Percentiles rank a stretch among this genome's conserved stretches.
phyloP scores from a whole-genome alignment of 1,139 yeast genomes.

The Magnusiomyces suaveolens region DNA sequence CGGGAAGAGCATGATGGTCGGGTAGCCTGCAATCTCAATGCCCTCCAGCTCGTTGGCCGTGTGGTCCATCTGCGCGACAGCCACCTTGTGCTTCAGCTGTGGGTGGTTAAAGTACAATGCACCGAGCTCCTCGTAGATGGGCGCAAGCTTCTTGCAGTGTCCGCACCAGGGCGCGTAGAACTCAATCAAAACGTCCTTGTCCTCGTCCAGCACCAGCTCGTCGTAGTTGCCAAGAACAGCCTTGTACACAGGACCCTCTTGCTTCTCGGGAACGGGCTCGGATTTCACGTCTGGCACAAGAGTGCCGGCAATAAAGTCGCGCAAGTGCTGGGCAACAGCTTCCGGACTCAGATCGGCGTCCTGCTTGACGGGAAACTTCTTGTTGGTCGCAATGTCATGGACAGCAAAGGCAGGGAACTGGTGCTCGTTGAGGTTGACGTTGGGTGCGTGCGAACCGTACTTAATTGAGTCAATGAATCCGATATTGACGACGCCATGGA shows the following conservation, averaged over 20 bases:
- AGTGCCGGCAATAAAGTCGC: conserved; percentile 53
- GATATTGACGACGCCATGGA: conserved; percentile 75
- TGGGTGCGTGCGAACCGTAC: conserved; percentile 84
- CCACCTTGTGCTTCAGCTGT: conserved; percentile 40
- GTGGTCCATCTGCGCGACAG: conserved; percentile 82
- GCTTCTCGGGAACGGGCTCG: conserved; percentile 75
- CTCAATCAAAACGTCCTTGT: conserved; percentile 83
- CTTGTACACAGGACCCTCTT: conserved; percentile 61
- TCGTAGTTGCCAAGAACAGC: conserved; percentile 83
- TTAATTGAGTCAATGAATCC: conserved; percentile 77
- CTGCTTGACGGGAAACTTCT: conserved; percentile 65
- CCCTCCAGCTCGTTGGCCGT: conserved; percentile 80
- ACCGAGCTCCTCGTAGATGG: conserved; percentile 82
- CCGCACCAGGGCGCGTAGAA: conserved; percentile 99
- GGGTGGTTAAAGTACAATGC: conserved; percentile 45
- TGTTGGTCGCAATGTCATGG: conserved; percentile 58
- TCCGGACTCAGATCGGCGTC: conserved; percentile 36
- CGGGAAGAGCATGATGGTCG: conserved; percentile 85
- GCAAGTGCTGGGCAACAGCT: conserved; percentile 51
- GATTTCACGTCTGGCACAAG: conserved; percentile 70
- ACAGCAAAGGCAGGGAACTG: conserved; percentile 80
- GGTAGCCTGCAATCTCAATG: conserved; percentile 71
- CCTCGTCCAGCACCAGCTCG: conserved; percentile 51
- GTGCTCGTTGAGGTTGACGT: conserved; percentile 73
- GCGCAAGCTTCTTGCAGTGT: conserved; percentile 93